Evolutionary conservation across 768 basidiomycete genomes (phyloP).

Genomic region (Psilocybe subaeruginosa): DNA sequence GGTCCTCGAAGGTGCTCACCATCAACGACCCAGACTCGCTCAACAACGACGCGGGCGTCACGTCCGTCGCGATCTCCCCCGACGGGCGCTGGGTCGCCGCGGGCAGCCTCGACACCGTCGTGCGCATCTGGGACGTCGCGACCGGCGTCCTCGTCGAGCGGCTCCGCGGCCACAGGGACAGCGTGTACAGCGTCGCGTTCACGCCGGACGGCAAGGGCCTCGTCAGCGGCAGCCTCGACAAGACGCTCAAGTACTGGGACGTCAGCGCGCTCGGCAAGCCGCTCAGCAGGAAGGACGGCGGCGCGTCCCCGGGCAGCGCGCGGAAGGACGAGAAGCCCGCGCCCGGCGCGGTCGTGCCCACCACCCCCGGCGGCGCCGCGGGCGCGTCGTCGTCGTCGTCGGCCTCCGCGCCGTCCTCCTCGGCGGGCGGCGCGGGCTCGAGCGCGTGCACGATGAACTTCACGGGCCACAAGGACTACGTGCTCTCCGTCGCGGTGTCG

Average conservation of each 20-base stretch:
- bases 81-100: conserved; percentile 69
- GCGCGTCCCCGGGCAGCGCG: conserved; percentile 23
- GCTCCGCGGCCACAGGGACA: conserved; percentile 78
- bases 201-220: conserved; percentile 90
- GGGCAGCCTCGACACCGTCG: conserved; percentile 74
- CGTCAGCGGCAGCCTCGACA: conserved; percentile 90
- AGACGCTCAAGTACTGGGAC: conserved; percentile 89
- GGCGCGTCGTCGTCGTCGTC: background rate
- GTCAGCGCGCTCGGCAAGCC: conserved; percentile 64
- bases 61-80: conserved; percentile 78
- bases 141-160: conserved; percentile 72
- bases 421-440: conserved; percentile 9
- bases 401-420: background rate
- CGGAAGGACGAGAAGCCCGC: conserved; percentile 10
- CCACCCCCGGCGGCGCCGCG: background rate
- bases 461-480: conserved; percentile 82
- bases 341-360: background rate
- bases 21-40: conserved; percentile 56
- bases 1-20: conserved; percentile 45
- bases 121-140: conserved; percentile 79
- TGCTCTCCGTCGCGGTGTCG: conserved; percentile 70
- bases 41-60: conserved; percentile 35
- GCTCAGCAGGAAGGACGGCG: conserved; percentile 46
- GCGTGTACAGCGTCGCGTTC: conserved; percentile 90
- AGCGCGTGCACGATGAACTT: conserved; percentile 76